Base-by-base conservation (phyloP, 805 yeast species). In the Yamadazyma insecticola region DNA sequence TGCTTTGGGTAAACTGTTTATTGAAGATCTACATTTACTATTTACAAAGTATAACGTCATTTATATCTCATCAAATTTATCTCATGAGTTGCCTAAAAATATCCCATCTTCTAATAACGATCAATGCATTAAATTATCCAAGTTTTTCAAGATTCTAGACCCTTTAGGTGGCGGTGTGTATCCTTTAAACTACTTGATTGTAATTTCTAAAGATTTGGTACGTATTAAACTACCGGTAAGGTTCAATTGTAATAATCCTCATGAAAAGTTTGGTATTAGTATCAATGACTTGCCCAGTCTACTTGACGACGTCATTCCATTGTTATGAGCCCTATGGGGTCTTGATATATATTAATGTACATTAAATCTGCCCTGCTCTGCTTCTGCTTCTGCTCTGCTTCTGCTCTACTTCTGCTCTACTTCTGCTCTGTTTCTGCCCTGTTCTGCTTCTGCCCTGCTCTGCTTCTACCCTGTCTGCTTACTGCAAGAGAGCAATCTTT, bases 111-210 rank as follows among this genome's bases (percentile, higher is more conserved):
- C 43, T 10, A 21, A 26, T 13, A 38, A 44, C 26, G 25, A 33
- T 6, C 45, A 48, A 30, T 56, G 63, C 41, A 36, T 35, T 10
- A 17, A 26, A 10, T 33, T 60, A 13, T 31, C 57, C 1, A 36
- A 43, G 3, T 48, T 52, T 16, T 49, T 60, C 26, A 33, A 46
- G 16, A 38, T 59, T 7, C 30, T 48, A 14, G 60, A 60, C 28
- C 67, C 67, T 4, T 29, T 57, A 17, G 65, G 67, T 3, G 66
- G 67, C 6, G 67, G 65, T 2, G 11, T 34, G 5, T 60, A 59
- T 28, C 66, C 67, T 1, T 41, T 58, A 13, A 55, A 60, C 32
- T 48, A 47, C 32, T 37, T 60, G 30, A 28, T 51, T 10, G 32
- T 46, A 3, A n/a, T 27, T 6, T 16, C 35, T 7, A 21, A 36